Conservation (phyloP, 495 filamentous ascomycete species). For the Lentithecium fluviatile region DNA sequence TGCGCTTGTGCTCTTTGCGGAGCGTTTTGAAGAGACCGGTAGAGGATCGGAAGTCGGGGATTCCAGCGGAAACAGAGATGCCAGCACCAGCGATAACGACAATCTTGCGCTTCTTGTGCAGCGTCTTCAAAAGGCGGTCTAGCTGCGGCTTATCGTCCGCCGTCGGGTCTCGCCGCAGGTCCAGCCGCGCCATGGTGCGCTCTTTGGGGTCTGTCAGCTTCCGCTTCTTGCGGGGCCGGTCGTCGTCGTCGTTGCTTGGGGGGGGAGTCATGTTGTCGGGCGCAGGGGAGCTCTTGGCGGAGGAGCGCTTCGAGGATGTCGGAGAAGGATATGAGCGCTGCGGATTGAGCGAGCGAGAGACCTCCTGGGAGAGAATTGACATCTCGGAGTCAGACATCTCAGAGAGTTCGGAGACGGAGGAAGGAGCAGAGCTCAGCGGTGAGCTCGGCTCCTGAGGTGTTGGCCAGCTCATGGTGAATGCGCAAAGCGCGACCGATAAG, state of each 20-base stretch:
- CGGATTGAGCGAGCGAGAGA: constrained; percentile 24
- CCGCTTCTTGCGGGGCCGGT: constrained; percentile 70
- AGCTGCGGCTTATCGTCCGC: constrained; percentile 59
- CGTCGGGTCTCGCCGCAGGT: constrained; percentile 55
- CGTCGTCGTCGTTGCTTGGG: constrained; percentile 52
- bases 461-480: constrained; percentile 47
- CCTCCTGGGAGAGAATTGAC: constrained; percentile 54
- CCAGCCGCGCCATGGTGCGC: constrained; percentile 73
- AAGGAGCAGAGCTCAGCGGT: constrained; percentile 55
- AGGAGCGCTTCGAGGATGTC: constrained; percentile 59
- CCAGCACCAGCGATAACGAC: constrained; percentile 95
- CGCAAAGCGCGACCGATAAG: constrained; percentile 11
- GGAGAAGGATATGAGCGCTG: constrained; percentile 49
- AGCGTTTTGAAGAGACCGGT: constrained; percentile 83
- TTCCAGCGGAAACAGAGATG: constrained; percentile 93
- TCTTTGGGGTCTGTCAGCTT: constrained; percentile 66
- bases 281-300: constrained; percentile 39
- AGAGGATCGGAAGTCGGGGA: constrained; percentile 93
- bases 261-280: constrained; percentile 37
- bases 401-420: constrained; percentile 17
- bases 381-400: constrained; percentile 46
- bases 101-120: constrained; percentile 89
- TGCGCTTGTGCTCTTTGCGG: constrained; percentile 81
- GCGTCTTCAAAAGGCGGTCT: constrained; percentile 66
- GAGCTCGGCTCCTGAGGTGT: constrained; percentile 49